phyloP scores from a whole-genome alignment of 2,329 filamentous ascomycete species.

The Arthrinium puccinioides region DNA sequence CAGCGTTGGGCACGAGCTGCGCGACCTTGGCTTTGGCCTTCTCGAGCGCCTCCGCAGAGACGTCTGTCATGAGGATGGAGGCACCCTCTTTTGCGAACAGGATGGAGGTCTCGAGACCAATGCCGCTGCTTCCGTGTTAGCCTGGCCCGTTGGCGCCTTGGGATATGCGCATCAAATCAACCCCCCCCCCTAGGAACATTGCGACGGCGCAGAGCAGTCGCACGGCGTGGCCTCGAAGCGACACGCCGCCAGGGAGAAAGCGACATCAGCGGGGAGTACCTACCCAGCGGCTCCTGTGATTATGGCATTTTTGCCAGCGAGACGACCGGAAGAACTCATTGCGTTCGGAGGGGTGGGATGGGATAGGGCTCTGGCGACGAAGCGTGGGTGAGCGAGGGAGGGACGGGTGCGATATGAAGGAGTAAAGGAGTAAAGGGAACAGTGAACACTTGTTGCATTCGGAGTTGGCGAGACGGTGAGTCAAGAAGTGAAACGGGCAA shows the following conservation, averaged over 20 bases:
- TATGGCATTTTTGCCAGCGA: slow-evolving; percentile 57
- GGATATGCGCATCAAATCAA: no score
- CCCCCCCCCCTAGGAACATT: no score
- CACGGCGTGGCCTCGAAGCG: no score
- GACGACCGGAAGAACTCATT: slow-evolving; percentile 33
- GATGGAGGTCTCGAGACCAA: slow-evolving; percentile 85
- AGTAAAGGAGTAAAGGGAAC: no score
- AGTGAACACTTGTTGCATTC: no score
- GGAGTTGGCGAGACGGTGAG: no score
- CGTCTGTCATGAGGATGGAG: slow-evolving; percentile 77
- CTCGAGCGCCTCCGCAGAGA: slow-evolving; percentile 70
- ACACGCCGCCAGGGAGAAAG: background rate
- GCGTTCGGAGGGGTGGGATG: no score
- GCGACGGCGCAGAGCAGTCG: no score
- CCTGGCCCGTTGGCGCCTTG: background rate
- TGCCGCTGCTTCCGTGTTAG: slow-evolving; percentile 54
- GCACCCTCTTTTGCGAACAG: slow-evolving; percentile 87
- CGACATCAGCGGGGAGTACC: slow-evolving; percentile 22
- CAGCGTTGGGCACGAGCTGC: slow-evolving; percentile 57
- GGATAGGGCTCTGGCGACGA: no score
- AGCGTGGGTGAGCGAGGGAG: no score
- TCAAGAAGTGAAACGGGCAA: no score
- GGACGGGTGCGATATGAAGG: no score
- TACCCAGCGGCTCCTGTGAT: slow-evolving; percentile 84
- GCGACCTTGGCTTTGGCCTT: slow-evolving; percentile 70